Conservation (phyloP, 495 filamentous ascomycete species). For the Penicilliopsis zonata region DNA sequence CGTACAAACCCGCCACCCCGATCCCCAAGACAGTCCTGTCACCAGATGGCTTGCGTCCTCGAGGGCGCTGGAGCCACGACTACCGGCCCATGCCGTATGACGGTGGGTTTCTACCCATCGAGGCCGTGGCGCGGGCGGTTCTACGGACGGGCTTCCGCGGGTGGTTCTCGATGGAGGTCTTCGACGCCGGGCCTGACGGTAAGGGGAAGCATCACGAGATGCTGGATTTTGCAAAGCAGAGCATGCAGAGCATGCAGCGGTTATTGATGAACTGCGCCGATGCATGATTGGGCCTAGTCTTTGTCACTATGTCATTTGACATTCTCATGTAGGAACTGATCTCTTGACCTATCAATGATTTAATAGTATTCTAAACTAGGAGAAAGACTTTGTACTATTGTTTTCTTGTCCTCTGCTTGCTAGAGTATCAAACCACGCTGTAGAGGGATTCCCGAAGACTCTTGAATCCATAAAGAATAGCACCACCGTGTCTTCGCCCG, state of each 20-base stretch:
- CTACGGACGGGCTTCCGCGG: slow-evolving; percentile 58
- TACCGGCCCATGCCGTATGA: slow-evolving; percentile 59
- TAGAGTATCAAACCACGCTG: too few species aligned
- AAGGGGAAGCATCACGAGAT: slow-evolving; percentile 49
- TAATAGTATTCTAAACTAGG: too few species aligned
- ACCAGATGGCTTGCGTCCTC: slow-evolving; percentile 41
- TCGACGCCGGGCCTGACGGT: slow-evolving; percentile 51
- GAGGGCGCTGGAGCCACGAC: slow-evolving; percentile 61
- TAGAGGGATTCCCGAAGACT: too few species aligned
- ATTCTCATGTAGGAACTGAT: too few species aligned
- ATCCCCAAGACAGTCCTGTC: slow-evolving; percentile 30
- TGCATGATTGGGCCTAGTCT: too few species aligned
- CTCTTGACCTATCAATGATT: too few species aligned
- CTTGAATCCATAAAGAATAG: too few species aligned
- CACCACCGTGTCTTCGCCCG: too few species aligned
- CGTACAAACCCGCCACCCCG: slow-evolving; percentile 49
- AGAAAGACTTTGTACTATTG: too few species aligned
- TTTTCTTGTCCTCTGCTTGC: too few species aligned
- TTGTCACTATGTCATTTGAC: too few species aligned
- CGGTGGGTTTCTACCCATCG: slow-evolving; percentile 61
- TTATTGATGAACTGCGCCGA: slow-evolving; percentile 36
- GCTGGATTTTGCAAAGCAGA: slow-evolving; percentile 43
- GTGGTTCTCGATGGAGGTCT: slow-evolving; percentile 68
- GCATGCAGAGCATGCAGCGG: slow-evolving; percentile 43
- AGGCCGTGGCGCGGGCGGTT: slow-evolving; percentile 53